These are phyloP conservation scores for Camellia lanceoleosa DNA, from an alignment of 148 eudicot species.

Conservation along the genomic window DNA sequence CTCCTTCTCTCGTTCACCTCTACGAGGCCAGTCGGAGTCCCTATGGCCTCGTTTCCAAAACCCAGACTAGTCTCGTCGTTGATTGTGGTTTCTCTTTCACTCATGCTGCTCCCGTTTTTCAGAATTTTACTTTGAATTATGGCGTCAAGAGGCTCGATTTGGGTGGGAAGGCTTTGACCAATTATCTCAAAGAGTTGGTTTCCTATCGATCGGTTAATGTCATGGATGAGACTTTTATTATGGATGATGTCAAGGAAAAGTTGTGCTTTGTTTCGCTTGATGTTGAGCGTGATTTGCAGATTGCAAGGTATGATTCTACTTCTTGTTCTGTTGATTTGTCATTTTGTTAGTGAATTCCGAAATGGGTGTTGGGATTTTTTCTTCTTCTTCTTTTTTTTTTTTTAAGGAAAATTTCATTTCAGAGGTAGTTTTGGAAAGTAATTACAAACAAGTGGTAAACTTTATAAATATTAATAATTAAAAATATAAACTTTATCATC, in stretches of 20 bases:
- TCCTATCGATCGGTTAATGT: slow-evolving; percentile 79
- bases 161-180: slow-evolving; percentile 87
- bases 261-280: slow-evolving; percentile 86
- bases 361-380: background rate
- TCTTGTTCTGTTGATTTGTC: background rate
- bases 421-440: too few species aligned
- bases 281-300: slow-evolving; percentile 59
- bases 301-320: slow-evolving; percentile 56
- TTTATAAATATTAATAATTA: too few species aligned
- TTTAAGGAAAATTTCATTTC: too few species aligned
- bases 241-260: slow-evolving; percentile 91
- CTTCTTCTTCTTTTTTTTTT: too few species aligned
- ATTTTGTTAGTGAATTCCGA: background rate
- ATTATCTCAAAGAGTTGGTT: slow-evolving; percentile 83
- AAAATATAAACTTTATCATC: too few species aligned
- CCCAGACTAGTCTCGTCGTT: slow-evolving; percentile 76
- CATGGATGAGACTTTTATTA: slow-evolving; percentile 87
- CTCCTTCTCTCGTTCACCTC: slow-evolving; percentile 61
- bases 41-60: slow-evolving; percentile 53
- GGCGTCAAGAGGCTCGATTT: slow-evolving; percentile 83
- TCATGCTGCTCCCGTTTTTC: slow-evolving; percentile 76
- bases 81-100: slow-evolving; percentile 83
- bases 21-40: slow-evolving; percentile 71
- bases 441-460: too few species aligned
- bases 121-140: slow-evolving; percentile 73